Conservation (phyloP, 805 yeast genomes). For the Ogataea nonfermentans region DNA sequence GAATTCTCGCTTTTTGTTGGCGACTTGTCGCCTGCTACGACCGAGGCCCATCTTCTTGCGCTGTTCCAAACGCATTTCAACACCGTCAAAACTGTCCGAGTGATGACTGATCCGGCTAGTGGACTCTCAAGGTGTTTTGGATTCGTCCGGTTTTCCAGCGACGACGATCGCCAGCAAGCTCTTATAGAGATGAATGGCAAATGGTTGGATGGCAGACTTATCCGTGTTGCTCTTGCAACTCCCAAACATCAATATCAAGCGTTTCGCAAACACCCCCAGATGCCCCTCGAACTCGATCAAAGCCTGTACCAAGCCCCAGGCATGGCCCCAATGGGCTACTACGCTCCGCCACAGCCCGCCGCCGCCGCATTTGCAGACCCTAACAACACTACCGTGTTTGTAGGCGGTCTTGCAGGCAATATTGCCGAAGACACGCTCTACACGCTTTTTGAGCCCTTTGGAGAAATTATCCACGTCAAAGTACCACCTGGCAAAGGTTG, state of each 20-base stretch:
- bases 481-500: slow-evolving; percentile 80
- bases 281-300: slow-evolving; percentile 24
- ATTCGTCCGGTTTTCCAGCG: slow-evolving; percentile 72
- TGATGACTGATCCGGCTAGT: slow-evolving; percentile 81
- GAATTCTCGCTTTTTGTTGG: slow-evolving; percentile 83
- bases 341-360: slow-evolving; percentile 21
- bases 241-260: slow-evolving; percentile 49
- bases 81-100: slow-evolving; percentile 75
- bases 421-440: slow-evolving; percentile 60
- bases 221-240: slow-evolving; percentile 77
- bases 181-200: slow-evolving; percentile 73
- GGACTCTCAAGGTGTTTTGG: slow-evolving; percentile 81
- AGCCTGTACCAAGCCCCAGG: slow-evolving; percentile 21
- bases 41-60: slow-evolving; percentile 75
- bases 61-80: slow-evolving; percentile 65
- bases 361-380: slow-evolving; percentile 46
- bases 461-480: slow-evolving; percentile 64
- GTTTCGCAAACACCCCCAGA: slow-evolving; percentile 21
- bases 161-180: slow-evolving; percentile 66
- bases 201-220: slow-evolving; percentile 75
- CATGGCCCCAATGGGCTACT: slow-evolving; percentile 28
- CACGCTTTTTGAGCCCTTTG: slow-evolving; percentile 68
- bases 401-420: slow-evolving; percentile 66
- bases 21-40: slow-evolving; percentile 72
- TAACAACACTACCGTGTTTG: slow-evolving; percentile 70